Evolutionary conservation across 1,284 basidiomycete species (phyloP).

Genomic region (Ganoderma sinense): DNA sequence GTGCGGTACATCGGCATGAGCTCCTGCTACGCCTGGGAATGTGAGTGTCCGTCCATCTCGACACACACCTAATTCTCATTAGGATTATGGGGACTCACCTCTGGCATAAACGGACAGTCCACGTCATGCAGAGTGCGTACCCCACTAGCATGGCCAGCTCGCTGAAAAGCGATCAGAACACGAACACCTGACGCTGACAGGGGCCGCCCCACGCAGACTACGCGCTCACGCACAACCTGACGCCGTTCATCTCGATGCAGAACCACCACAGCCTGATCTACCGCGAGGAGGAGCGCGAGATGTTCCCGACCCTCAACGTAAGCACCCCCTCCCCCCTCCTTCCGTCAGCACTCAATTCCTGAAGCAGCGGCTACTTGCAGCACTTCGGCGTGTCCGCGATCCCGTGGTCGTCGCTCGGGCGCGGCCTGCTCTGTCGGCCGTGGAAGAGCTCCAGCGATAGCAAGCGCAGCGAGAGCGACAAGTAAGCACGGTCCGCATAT

Average conservation of each 20-base stretch:
- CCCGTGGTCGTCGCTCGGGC: conserved; percentile 41
- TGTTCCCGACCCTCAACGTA: conserved; percentile 13
- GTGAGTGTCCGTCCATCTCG: too few relatives aligned
- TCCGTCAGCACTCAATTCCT: not conserved
- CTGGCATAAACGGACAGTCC: conserved; percentile 11
- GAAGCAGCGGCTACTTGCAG: not conserved
- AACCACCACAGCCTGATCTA: conserved; percentile 41
- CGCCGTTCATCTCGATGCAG: conserved; percentile 47
- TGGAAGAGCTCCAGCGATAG: conserved; percentile 29
- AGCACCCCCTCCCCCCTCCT: not conserved
- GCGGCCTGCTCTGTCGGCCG: conserved; percentile 43
- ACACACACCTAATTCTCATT: too few relatives aligned
- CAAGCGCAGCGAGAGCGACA: conserved; percentile 32
- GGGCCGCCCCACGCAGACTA: conserved; percentile 21
- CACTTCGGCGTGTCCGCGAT: conserved; percentile 19
- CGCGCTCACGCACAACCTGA: conserved; percentile 32
- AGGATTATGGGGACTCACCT: not conserved
- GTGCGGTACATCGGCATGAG: too few relatives aligned
- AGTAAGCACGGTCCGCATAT: conserved; percentile 1
- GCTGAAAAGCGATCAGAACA: too few relatives aligned
- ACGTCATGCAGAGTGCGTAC: conserved; percentile 6
- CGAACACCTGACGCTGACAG: too few relatives aligned
- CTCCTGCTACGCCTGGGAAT: too few relatives aligned
- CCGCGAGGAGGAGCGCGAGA: conserved; percentile 36
- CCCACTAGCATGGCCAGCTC: too few relatives aligned